phyloP scores from a whole-genome alignment of 2,329 filamentous ascomycete genomes.

The Fusarium sp. region DNA sequence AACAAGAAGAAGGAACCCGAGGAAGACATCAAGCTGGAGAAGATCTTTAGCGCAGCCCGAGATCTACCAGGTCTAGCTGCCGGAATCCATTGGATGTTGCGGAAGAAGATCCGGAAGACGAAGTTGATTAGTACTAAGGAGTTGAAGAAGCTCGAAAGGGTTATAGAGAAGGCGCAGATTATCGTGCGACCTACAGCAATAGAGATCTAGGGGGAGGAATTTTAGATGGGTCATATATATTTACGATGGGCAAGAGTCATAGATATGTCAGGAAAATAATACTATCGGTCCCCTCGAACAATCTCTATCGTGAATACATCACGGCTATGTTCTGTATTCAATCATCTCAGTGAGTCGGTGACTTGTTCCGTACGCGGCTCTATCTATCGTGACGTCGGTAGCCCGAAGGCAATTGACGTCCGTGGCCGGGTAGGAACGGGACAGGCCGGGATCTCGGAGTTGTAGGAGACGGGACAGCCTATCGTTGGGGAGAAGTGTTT shows the following conservation, averaged over 20 bases:
- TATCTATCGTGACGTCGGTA: conserved; percentile 38
- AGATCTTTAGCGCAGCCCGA: conserved; percentile 73
- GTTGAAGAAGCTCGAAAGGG: conserved; percentile 56
- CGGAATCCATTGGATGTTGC: conserved; percentile 83
- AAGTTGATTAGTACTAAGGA: conserved; percentile 63
- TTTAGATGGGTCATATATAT: not conserved
- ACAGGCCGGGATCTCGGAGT: conserved; percentile 33
- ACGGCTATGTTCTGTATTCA: not conserved
- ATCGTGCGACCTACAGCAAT: conserved; percentile 43
- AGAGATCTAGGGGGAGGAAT: conserved; percentile 18
- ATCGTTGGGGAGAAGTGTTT: conserved; percentile 31
- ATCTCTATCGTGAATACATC: not conserved
- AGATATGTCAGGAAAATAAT: conserved; percentile 3
- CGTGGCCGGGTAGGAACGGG: conserved; percentile 43
- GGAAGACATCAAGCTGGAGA: conserved; percentile 69
- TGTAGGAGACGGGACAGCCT: conserved; percentile 5
- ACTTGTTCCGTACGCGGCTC: conserved; percentile 14
- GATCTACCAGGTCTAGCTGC: conserved; percentile 75
- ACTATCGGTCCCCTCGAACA: not conserved
- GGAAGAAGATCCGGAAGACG: conserved; percentile 77
- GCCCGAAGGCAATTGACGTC: conserved; percentile 27
- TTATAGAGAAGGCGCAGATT: conserved; percentile 51
- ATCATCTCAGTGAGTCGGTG: conserved; percentile 11
- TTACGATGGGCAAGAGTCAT: not conserved
- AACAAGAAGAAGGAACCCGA: conserved; percentile 56